These are phyloP conservation scores for Curvularia verruculosa DNA, from an alignment of 2,329 filamentous ascomycete species.

Conservation along the genomic window DNA sequence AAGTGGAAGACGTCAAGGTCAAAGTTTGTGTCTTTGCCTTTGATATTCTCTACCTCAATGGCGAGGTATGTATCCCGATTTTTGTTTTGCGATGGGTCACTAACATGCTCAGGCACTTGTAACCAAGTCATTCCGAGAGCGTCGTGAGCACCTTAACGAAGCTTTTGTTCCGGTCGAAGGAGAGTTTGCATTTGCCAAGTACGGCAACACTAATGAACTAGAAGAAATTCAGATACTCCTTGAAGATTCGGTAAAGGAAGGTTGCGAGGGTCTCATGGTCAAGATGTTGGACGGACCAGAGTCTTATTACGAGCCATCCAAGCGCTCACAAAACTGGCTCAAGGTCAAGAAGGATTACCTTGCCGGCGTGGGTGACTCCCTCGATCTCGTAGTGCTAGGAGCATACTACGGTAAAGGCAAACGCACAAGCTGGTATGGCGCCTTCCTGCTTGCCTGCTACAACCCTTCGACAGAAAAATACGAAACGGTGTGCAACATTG, in stretches of 20 bases:
- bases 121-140: constrained; percentile 82
- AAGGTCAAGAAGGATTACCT: constrained; percentile 99
- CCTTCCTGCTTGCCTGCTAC: constrained; percentile 94
- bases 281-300: constrained; percentile 97
- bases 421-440: constrained; percentile 92
- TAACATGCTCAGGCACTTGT: constrained; percentile 67
- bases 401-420: constrained; percentile 96
- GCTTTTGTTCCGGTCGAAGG: constrained; percentile 82
- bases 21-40: constrained; percentile 98
- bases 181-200: constrained; percentile 89
- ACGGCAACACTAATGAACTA: constrained; percentile 83
- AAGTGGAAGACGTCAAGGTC: constrained; percentile 91
- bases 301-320: constrained; percentile 94
- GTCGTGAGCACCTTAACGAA: constrained; percentile 73
- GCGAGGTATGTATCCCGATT: constrained; percentile 61
- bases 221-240: constrained; percentile 92
- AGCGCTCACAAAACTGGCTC: constrained; percentile 96
- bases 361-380: constrained; percentile 87
- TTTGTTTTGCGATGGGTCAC: not conserved
- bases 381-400: constrained; percentile 93
- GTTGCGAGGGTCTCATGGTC: constrained; percentile 97
- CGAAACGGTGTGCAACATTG: constrained; percentile 98
- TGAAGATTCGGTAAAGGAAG: constrained; percentile 93
- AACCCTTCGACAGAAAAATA: constrained; percentile 80
- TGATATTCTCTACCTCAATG: constrained; percentile 91